These are phyloP conservation scores for Agaricus subrufescens DNA, from an alignment of 768 basidiomycete genomes.

Conservation along the genomic window DNA sequence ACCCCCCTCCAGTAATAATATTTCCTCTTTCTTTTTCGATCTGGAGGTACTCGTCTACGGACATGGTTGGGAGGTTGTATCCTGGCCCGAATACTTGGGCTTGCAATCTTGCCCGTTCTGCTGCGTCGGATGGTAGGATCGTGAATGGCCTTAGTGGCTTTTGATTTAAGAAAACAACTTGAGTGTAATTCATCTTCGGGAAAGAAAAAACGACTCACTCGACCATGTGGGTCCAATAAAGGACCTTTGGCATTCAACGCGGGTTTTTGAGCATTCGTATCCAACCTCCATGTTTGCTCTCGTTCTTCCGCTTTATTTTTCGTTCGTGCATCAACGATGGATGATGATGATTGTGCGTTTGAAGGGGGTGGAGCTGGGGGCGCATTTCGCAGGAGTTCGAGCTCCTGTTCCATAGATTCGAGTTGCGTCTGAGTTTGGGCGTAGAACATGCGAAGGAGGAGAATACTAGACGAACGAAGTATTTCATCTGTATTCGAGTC, in stretches of 20 bases:
- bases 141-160: conserved; percentile 92
- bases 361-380: conserved; percentile 40
- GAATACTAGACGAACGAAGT: conserved; percentile 60
- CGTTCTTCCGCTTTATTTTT: conserved; percentile 13
- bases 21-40: conserved; percentile 82
- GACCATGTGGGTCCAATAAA: conserved; percentile 71
- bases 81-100: conserved; percentile 80
- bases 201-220: conserved; percentile 39
- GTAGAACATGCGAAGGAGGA: conserved; percentile 72
- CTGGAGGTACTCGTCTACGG: conserved; percentile 90
- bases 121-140: conserved; percentile 70
- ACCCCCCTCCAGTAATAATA: conserved; percentile 87
- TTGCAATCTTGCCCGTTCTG: conserved; percentile 69
- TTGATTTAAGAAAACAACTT: background rate
- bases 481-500: conserved; percentile 61
- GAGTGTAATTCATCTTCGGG: background rate
- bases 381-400: conserved; percentile 57
- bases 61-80: conserved; percentile 90
- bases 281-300: conserved; percentile 70
- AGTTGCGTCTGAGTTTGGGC: conserved; percentile 65
- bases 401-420: conserved; percentile 66
- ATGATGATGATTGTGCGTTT: conserved; percentile 22
- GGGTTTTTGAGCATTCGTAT: conserved; percentile 38
- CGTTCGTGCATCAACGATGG: conserved; percentile 29
- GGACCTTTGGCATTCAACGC: conserved; percentile 52